Evolutionary conservation across 208 protist genomes (phyloP).

Genomic region (Trypanosoma conorhini): DNA sequence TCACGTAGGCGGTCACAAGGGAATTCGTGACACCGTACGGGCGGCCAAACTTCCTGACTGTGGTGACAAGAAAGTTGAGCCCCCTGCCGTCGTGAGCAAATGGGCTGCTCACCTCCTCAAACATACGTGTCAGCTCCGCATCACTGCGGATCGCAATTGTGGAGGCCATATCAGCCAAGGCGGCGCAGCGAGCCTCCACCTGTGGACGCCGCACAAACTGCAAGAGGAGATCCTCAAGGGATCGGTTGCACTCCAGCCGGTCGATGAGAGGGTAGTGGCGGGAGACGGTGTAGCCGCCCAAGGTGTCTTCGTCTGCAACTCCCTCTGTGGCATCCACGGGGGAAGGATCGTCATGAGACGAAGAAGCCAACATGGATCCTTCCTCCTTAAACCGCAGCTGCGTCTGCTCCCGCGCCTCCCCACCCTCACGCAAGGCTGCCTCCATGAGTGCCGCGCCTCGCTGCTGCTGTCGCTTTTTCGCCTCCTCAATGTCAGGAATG

Average conservation of each 20-base stretch:
- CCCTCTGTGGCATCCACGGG: background rate
- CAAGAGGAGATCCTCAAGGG: conserved; percentile 58
- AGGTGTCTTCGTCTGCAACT: conserved; percentile 11
- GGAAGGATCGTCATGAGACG: background rate
- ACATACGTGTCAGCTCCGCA: conserved; percentile 61
- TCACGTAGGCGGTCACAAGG: conserved; percentile 60
- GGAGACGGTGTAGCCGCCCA: conserved; percentile 58
- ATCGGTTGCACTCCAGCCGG: conserved; percentile 70
- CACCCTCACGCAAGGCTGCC: background rate
- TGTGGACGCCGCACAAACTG: conserved; percentile 72
- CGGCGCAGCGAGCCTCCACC: conserved; percentile 60
- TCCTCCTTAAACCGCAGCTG: background rate
- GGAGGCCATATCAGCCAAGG: conserved; percentile 74
- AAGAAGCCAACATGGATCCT: background rate
- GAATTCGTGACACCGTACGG: conserved; percentile 60
- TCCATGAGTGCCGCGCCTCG: conserved; percentile 20
- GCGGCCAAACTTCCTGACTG: conserved; percentile 69
- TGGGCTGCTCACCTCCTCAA: conserved; percentile 68
- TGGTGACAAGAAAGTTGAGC: conserved; percentile 60
- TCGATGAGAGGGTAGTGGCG: conserved; percentile 60
- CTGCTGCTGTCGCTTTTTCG: conserved; percentile 33
- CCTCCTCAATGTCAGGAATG: conserved; percentile 75
- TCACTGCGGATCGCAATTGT: conserved; percentile 58
- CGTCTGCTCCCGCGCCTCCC: background rate
- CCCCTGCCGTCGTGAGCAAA: conserved; percentile 73